phyloP scores from a whole-genome alignment of 345 rosid genomes.

The Clausena lansium region DNA sequence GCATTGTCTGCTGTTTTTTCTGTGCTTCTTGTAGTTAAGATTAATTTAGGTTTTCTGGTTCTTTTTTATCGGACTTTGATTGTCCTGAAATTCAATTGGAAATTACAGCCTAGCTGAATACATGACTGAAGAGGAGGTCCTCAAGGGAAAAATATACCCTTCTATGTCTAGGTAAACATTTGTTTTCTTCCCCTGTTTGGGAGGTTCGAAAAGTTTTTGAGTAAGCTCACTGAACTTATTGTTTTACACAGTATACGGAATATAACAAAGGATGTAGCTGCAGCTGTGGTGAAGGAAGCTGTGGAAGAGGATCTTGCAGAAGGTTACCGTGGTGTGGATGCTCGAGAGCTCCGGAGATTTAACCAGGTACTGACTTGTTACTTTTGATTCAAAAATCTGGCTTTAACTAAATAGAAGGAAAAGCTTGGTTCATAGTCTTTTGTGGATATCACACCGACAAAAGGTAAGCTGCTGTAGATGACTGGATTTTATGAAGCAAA shows the following conservation, averaged over 20 bases:
- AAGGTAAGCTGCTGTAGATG: background rate
- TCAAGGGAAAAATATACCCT: slow-evolving; percentile 75
- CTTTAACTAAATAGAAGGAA: background rate
- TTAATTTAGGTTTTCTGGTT: background rate
- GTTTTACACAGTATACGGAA: slow-evolving; percentile 70
- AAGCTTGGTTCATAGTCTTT: background rate
- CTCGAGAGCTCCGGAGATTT: slow-evolving; percentile 64
- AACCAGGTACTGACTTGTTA: slow-evolving; percentile 35
- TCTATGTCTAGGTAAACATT: slow-evolving; percentile 69
- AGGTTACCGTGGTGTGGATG: slow-evolving; percentile 82
- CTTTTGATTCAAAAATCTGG: background rate
- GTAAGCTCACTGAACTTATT: background rate
- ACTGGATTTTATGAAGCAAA: background rate
- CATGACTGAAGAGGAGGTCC: slow-evolving; percentile 92
- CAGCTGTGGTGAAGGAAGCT: slow-evolving; percentile 89
- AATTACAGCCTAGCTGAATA: slow-evolving; percentile 80
- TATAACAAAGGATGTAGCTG: slow-evolving; percentile 84
- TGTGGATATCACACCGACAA: background rate
- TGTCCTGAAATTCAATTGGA: slow-evolving; percentile 19
- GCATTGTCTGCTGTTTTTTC: background rate
- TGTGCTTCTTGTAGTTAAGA: background rate
- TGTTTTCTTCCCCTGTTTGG: background rate
- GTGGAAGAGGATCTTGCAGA: slow-evolving; percentile 72
- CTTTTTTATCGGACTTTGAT: slow-evolving; percentile 1
- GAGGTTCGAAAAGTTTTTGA: background rate